These are phyloP conservation scores for Heliosperma pusillum DNA, from an alignment of 148 eudicot species.

Conservation along the genomic window DNA sequence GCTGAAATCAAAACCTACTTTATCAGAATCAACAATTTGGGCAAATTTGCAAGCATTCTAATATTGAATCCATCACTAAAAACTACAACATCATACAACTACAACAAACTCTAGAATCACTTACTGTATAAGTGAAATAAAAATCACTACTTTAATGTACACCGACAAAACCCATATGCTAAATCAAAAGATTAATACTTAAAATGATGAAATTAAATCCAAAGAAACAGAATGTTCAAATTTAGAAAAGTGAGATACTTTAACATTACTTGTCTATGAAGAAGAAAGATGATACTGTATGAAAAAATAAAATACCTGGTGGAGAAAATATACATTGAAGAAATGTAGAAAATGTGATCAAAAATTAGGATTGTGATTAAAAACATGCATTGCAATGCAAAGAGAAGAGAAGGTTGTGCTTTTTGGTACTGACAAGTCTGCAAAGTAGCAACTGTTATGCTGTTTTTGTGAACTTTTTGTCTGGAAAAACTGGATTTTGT, in stretches of 20 bases:
- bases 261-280: not conserved
- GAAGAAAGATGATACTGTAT: too few species aligned
- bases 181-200: not conserved
- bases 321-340: not conserved
- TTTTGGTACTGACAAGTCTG: not conserved
- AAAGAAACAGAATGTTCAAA: not conserved
- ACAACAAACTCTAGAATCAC: not conserved
- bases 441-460: not conserved
- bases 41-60: not conserved
- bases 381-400: not conserved
- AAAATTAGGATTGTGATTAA: not conserved
- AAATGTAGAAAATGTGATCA: not conserved
- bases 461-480: not conserved
- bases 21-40: constrained; percentile 2
- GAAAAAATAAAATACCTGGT: not conserved
- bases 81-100: not conserved
- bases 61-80: not conserved
- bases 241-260: not conserved
- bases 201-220: not conserved
- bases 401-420: not conserved
- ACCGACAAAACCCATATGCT: constrained; percentile 6
- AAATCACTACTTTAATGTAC: constrained; percentile 1
- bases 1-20: not conserved
- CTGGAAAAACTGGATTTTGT: not conserved
- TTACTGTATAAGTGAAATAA: not conserved